A percentile compares a stretch with the other conserved stretches of the same genome.
Evolutionary conservation across 306 rosid genomes (phyloP).

Genomic region (Gynostemma pentaphyllum): DNA sequence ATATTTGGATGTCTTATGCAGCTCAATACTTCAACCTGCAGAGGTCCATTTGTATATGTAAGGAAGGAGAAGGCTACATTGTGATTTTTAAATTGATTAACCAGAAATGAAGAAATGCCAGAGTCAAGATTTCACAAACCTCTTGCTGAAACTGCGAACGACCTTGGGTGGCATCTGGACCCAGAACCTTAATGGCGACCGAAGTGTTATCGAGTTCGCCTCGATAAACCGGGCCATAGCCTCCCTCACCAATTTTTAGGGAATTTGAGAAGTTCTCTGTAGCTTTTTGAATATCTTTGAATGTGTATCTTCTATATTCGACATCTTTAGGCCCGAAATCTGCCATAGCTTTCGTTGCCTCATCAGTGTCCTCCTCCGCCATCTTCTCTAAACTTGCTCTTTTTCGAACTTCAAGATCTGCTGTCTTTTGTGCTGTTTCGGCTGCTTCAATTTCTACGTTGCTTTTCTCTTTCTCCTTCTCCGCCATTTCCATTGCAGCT

Average conservation of each 20-base stretch:
- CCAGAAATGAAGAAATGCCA: no score
- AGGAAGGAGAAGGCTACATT: not conserved
- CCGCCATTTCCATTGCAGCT: slow-evolving; percentile 42
- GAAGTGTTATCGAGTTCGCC: slow-evolving; percentile 65
- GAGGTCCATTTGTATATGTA: not conserved
- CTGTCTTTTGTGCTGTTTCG: slow-evolving; percentile 42
- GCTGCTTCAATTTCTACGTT: slow-evolving; percentile 58
- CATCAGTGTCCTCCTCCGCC: slow-evolving; percentile 28
- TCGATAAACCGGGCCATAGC: slow-evolving; percentile 70
- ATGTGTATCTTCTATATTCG: slow-evolving; percentile 53
- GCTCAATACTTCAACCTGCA: slow-evolving; percentile 66
- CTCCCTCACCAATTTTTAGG: slow-evolving; percentile 78
- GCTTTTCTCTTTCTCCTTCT: slow-evolving; percentile 48
- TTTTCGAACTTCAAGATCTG: slow-evolving; percentile 51
- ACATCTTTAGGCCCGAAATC: slow-evolving; percentile 9
- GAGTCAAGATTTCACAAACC: slow-evolving; percentile 11
- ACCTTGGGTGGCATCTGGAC: slow-evolving; percentile 77
- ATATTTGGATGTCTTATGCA: slow-evolving; percentile 85
- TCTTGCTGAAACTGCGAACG: slow-evolving; percentile 71
- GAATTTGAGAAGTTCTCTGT: slow-evolving; percentile 29
- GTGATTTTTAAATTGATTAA: no score
- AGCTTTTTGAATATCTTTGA: slow-evolving; percentile 66
- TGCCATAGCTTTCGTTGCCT: slow-evolving; percentile 12
- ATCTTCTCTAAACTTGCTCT: slow-evolving; percentile 36
- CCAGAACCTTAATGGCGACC: slow-evolving; percentile 67